phyloP scores from a whole-genome alignment of 768 basidiomycete genomes.

The Russula sp. region DNA sequence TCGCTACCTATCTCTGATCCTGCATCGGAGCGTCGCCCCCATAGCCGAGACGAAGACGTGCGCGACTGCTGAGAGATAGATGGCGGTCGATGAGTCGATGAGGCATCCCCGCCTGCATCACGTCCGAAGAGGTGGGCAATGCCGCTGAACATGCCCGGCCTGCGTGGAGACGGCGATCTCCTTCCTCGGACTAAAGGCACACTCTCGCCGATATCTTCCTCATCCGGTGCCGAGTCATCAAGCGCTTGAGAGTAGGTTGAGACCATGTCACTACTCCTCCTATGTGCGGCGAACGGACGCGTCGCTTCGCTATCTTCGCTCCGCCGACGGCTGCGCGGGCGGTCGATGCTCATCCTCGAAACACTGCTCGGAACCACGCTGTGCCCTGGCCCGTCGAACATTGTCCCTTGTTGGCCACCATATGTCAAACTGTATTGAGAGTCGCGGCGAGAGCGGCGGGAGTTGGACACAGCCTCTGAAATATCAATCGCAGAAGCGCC shows the following conservation, averaged over 20 bases:
- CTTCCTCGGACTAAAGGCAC: conserved; percentile 23
- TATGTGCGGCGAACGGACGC: conserved; percentile 4
- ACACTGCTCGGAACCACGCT: conserved; percentile 72
- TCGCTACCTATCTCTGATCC: conserved; percentile 60
- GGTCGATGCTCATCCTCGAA: conserved; percentile 56
- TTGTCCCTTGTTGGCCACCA: conserved; percentile 57
- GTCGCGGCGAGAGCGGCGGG: conserved; percentile 55
- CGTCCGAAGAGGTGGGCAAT: conserved; percentile 63
- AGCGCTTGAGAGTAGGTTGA: conserved; percentile 10
- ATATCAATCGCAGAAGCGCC: conserved; percentile 80
- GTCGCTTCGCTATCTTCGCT: conserved; percentile 33
- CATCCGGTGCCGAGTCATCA: conserved; percentile 25
- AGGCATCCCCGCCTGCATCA: conserved; percentile 36
- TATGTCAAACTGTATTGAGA: conserved; percentile 64
- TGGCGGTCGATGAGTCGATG: conserved; percentile 44
- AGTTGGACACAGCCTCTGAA: conserved; percentile 52
- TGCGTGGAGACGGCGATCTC: conserved; percentile 34
- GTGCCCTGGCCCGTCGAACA: conserved; percentile 73
- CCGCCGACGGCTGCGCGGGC: conserved; percentile 49
- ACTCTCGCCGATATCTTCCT: conserved; percentile 27
- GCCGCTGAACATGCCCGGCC: conserved; percentile 55
- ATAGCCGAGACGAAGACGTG: conserved; percentile 48
- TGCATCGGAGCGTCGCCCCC: conserved; percentile 51
- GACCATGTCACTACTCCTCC: conserved; percentile 21
- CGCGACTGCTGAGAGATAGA: conserved; percentile 61